phyloP scores from a whole-genome alignment of 2,329 filamentous ascomycete genomes.

The Teratosphaeria pseudoeucalypti region DNA sequence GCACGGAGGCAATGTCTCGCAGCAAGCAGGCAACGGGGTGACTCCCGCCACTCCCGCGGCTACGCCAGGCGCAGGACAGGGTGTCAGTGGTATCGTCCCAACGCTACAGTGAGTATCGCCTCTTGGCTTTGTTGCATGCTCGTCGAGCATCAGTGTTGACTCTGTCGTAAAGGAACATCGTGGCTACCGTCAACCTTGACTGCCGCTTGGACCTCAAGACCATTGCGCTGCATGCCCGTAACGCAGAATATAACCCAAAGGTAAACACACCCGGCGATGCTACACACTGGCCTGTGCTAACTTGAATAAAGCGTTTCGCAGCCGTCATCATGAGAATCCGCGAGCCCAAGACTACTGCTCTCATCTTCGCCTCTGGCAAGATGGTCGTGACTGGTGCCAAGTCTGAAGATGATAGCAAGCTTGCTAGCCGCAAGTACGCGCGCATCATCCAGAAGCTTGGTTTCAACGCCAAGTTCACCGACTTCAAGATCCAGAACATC shows the following conservation, averaged over 20 bases:
- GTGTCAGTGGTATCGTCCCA: constrained; percentile 77
- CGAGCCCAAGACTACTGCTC: constrained; percentile 93
- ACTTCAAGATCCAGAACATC: constrained; percentile 99
- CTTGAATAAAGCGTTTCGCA: constrained; percentile 69
- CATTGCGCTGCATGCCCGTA: constrained; percentile 93
- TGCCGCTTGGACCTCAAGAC: constrained; percentile 84
- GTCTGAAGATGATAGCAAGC: constrained; percentile 93
- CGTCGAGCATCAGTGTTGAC: constrained; percentile 16
- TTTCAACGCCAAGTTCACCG: constrained; percentile 98
- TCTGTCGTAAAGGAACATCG: constrained; percentile 70
- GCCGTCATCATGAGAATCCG: constrained; percentile 99
- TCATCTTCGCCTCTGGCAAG: constrained; percentile 98
- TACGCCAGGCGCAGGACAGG: constrained; percentile 72
- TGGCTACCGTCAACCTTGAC: constrained; percentile 95
- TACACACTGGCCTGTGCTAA: neutral
- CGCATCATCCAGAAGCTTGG: constrained; percentile 99
- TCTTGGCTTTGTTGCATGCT: constrained; percentile 22
- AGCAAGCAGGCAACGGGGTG: constrained; percentile 57
- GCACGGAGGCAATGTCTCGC: constrained; percentile 36
- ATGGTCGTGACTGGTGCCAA: constrained; percentile 99
- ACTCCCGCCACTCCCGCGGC: constrained; percentile 84
- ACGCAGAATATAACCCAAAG: constrained; percentile 98
- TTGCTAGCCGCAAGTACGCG: constrained; percentile 93
- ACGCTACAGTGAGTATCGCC: constrained; percentile 85
- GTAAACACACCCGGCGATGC: constrained; percentile 39